Conservation (phyloP, 352 stramenopile species). For the Phytopythium aichiense region DNA sequence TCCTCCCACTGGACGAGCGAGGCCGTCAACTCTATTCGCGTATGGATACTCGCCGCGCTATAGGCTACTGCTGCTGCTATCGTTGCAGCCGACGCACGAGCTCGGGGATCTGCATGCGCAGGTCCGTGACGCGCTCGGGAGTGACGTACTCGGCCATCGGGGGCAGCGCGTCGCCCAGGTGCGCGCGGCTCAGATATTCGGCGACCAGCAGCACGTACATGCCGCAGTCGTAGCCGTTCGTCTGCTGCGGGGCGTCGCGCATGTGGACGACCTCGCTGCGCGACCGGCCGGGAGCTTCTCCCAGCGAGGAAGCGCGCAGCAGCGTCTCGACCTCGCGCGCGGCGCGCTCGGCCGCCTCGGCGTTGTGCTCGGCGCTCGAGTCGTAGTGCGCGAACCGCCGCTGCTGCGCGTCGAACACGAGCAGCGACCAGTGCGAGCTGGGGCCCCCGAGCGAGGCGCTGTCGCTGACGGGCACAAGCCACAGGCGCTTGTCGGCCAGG, state of each 20-base stretch:
- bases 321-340: constrained; percentile 38
- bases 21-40: too few relatives aligned
- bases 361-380: constrained; percentile 65
- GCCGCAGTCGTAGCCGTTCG: constrained; percentile 79
- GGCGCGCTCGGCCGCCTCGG: constrained; percentile 35
- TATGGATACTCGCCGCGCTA: too few relatives aligned
- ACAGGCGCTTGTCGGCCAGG: constrained; percentile 35
- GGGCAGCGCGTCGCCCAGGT: constrained; percentile 8
- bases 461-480: constrained; percentile 68
- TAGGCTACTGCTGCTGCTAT: constrained; percentile 8
- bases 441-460: constrained; percentile 48
- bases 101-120: constrained; percentile 43
- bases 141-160: constrained; percentile 47
- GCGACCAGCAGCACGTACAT: constrained; percentile 71
- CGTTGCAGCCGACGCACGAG: constrained; percentile 29
- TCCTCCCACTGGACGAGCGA: too few relatives aligned
- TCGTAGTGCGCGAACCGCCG: constrained; percentile 62
- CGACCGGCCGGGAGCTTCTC: constrained; percentile 6
- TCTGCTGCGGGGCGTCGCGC: constrained; percentile 52
- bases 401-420: constrained; percentile 32
- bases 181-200: constrained; percentile 48
- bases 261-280: constrained; percentile 24
- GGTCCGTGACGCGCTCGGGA: constrained; percentile 36
- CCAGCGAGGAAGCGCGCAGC: constrained; percentile 15
- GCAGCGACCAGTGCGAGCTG: constrained; percentile 75